phyloP scores from a whole-genome alignment of 2,329 filamentous ascomycete genomes.

The Ceratocystis harringtonii region DNA sequence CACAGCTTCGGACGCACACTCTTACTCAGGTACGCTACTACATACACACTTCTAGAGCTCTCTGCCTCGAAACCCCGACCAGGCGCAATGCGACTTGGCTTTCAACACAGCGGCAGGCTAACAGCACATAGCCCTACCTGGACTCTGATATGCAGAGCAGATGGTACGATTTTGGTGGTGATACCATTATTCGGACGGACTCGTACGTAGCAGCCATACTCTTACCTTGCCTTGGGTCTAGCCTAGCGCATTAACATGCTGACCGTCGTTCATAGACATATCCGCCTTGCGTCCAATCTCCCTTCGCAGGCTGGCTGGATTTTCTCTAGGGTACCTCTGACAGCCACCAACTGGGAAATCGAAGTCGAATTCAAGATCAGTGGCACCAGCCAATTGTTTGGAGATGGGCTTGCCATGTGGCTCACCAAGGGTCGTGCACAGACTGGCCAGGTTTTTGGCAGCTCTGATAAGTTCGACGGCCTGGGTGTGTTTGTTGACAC shows the following conservation, averaged over 20 bases:
- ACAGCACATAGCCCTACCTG: constrained; percentile 61
- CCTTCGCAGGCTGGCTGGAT: constrained; percentile 86
- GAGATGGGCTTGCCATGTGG: constrained; percentile 97
- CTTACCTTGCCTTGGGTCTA: not conserved
- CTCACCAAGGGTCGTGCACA: constrained; percentile 82
- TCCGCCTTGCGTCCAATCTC: constrained; percentile 80
- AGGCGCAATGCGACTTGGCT: constrained; percentile 18
- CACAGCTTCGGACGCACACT: constrained; percentile 73
- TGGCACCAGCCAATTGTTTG: constrained; percentile 77
- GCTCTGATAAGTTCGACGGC: constrained; percentile 77
- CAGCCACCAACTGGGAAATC: constrained; percentile 97
- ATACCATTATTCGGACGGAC: constrained; percentile 66
- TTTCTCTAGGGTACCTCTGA: constrained; percentile 85
- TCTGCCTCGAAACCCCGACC: constrained; percentile 15
- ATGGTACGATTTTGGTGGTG: constrained; percentile 98
- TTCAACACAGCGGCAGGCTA: constrained; percentile 10
- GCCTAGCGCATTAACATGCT: not conserved
- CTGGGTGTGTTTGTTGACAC: constrained; percentile 94
- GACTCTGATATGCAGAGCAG: constrained; percentile 96
- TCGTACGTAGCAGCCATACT: constrained; percentile 31
- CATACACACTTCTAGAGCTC: constrained; percentile 10
- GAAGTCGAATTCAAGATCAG: constrained; percentile 91
- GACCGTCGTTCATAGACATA: constrained; percentile 45
- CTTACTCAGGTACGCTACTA: constrained; percentile 52
- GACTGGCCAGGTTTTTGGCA: constrained; percentile 73